These are phyloP conservation scores for Mycena indigotica DNA, from an alignment of 768 basidiomycete species.

Conservation along the genomic window DNA sequence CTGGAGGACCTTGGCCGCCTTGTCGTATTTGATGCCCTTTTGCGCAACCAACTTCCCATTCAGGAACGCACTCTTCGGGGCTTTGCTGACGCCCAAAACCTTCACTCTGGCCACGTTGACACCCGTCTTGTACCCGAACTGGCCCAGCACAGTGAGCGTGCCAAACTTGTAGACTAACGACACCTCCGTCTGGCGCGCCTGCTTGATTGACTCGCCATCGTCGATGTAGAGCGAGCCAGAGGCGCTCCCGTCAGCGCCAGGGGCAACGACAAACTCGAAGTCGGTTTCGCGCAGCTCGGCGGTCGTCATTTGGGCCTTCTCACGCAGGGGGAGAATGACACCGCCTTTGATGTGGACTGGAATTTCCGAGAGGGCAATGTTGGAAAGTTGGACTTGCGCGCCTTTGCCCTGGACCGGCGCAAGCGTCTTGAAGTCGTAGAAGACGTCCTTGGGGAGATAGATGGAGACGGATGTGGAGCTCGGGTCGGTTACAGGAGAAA, in stretches of 20 bases:
- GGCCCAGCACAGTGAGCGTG: conserved; percentile 37
- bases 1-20: conserved; percentile 43
- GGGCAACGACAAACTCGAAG: conserved; percentile 68
- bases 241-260: conserved; percentile 52
- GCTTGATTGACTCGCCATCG: conserved; percentile 58
- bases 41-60: conserved; percentile 29
- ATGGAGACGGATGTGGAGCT: conserved; percentile 57
- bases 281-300: conserved; percentile 51
- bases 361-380: conserved; percentile 58
- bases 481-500: conserved; percentile 68
- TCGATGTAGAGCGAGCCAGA: conserved; percentile 61
- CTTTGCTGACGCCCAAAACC: conserved; percentile 39
- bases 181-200: conserved; percentile 34
- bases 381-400: conserved; percentile 41
- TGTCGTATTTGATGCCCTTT: conserved; percentile 37
- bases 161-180: conserved; percentile 35
- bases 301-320: conserved; percentile 61
- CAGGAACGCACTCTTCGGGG: conserved; percentile 33
- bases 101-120: conserved; percentile 40
- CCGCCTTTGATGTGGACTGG: conserved; percentile 67
- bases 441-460: conserved; percentile 65
- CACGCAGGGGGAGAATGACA: conserved; percentile 58
- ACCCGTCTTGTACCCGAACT: conserved; percentile 39
- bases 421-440: conserved; percentile 64
- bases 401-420: conserved; percentile 52